Conservation (phyloP, 169 alveolate species). For the Plasmodium vinckei region DNA sequence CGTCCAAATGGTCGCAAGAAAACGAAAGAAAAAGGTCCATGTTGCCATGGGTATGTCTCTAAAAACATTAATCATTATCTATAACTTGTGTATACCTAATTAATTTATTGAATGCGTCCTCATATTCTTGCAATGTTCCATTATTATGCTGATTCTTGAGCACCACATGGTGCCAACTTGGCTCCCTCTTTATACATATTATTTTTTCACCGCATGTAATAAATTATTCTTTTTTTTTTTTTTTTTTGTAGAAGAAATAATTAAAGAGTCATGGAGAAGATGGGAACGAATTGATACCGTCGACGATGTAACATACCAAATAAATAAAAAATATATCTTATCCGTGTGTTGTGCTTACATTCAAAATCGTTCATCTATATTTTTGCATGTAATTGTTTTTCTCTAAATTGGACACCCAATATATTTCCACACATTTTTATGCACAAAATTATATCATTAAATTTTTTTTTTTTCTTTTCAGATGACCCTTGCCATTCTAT, state of each 20-base stretch:
- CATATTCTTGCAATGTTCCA: not conserved
- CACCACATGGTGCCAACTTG: not conserved
- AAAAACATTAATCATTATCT: not conserved
- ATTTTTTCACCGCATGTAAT: too few relatives aligned
- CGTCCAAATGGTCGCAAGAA: slow-evolving; percentile 74
- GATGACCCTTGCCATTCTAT: slow-evolving; percentile 76
- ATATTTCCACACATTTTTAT: not conserved
- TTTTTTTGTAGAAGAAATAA: slow-evolving; percentile 53
- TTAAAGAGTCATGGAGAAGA: slow-evolving; percentile 77
- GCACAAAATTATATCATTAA: not conserved
- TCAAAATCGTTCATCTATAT: not conserved
- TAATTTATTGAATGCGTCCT: not conserved
- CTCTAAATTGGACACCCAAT: not conserved
- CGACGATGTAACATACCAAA: slow-evolving; percentile 50
- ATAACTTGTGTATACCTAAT: not conserved
- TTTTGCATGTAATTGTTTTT: slow-evolving; percentile 5
- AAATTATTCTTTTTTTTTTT: slow-evolving; percentile 10
- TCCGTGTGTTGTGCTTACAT: too few relatives aligned
- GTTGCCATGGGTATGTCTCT: slow-evolving; percentile 58
- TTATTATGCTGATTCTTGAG: not conserved
- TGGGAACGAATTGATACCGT: slow-evolving; percentile 77
- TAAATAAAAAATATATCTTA: too few relatives aligned
- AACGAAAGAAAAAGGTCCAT: slow-evolving; percentile 59
- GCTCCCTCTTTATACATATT: too few relatives aligned
- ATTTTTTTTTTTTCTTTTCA: not conserved